Conservation (phyloP, 2,329 filamentous ascomycete genomes). For the Ceratocystis colombiana region DNA sequence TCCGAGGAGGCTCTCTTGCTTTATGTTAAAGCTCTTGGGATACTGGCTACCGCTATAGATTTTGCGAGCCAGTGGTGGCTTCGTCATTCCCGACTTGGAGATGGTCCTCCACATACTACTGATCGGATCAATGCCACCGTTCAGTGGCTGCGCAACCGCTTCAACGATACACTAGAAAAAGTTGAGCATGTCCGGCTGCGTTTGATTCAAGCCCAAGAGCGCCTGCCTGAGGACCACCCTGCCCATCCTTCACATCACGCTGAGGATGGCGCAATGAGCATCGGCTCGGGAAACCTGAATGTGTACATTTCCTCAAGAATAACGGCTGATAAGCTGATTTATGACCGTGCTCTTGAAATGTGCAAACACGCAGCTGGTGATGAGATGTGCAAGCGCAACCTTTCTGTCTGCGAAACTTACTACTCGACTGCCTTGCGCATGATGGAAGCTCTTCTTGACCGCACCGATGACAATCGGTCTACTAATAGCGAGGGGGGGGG, state of each 20-base stretch:
- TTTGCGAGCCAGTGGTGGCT: constrained; percentile 89
- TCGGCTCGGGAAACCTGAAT: constrained; percentile 59
- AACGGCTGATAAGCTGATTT: constrained; percentile 95
- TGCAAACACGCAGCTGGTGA: constrained; percentile 88
- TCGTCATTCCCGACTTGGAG: constrained; percentile 60
- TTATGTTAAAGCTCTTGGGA: constrained; percentile 85
- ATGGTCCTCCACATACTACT: constrained; percentile 42
- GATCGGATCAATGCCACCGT: constrained; percentile 83
- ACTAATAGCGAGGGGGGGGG: constrained; percentile 29
- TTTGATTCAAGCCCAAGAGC: constrained; percentile 73
- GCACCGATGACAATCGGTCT: constrained; percentile 49
- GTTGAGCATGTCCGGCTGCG: constrained; percentile 87
- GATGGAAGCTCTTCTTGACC: constrained; percentile 87
- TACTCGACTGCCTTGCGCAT: constrained; percentile 90
- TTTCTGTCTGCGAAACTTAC: constrained; percentile 78
- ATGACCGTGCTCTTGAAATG: constrained; percentile 95
- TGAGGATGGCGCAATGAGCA: constrained; percentile 43
- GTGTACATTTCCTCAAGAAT: constrained; percentile 79
- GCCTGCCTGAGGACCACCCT: constrained; percentile 73
- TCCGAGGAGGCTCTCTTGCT: constrained; percentile 92
- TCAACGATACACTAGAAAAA: constrained; percentile 96
- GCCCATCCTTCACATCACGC: constrained; percentile 73
- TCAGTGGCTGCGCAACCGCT: constrained; percentile 85
- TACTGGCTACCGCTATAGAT: constrained; percentile 91
- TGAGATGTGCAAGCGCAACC: constrained; percentile 84